These are phyloP conservation scores for Botrytis porri DNA, from an alignment of 2,329 filamentous ascomycete genomes.

Conservation along the genomic window DNA sequence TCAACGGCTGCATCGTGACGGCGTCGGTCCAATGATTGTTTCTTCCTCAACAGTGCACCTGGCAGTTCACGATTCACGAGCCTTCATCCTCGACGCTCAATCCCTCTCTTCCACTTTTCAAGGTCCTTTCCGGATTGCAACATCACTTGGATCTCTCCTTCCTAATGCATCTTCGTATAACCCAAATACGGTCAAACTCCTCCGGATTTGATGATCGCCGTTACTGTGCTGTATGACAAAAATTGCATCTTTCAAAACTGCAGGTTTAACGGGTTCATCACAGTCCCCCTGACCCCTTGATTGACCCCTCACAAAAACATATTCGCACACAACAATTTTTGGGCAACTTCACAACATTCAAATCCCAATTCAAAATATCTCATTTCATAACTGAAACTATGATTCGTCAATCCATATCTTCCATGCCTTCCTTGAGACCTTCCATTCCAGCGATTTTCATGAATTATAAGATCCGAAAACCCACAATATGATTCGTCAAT, in stretches of 20 bases:
- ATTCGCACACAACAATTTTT: background rate
- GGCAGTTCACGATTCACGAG: background rate
- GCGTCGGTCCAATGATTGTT: background rate
- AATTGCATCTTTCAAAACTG: background rate
- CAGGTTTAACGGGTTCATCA: background rate
- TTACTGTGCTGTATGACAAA: background rate
- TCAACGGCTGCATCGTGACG: background rate
- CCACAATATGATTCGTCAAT: slow-evolving; percentile 11
- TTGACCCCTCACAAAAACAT: background rate
- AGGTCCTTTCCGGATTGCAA: background rate
- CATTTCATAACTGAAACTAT: slow-evolving; percentile 2
- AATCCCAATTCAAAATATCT: background rate
- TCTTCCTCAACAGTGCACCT: background rate
- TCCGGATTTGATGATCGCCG: background rate
- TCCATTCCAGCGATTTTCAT: background rate
- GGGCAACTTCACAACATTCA: background rate
- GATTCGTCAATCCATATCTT: background rate
- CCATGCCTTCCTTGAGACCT: background rate
- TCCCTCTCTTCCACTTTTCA: background rate
- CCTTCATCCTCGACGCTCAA: background rate
- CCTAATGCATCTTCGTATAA: slow-evolving; percentile 1
- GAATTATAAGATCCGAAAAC: background rate
- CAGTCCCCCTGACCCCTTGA: slow-evolving; percentile 9
- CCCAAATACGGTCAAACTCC: background rate
- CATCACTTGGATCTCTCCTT: slow-evolving; percentile 1